Base-by-base conservation (phyloP, 345 rosid species). In the Dovyalis caffra region DNA sequence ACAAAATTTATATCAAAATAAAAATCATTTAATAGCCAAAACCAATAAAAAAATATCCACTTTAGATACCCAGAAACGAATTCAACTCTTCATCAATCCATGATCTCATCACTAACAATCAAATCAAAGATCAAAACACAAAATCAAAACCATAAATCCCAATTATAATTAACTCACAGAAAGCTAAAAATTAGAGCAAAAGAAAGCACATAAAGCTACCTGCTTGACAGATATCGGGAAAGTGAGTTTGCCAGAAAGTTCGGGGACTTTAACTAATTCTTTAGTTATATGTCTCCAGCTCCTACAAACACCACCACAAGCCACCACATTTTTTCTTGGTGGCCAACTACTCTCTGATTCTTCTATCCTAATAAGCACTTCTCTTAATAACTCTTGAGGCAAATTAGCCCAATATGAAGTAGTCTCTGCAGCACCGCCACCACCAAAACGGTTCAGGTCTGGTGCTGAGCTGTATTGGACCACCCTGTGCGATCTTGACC, bases 221-320 rank as follows among this genome's bases (percentile, higher is more conserved):
- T 81, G 83, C 60, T 81, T 81, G 28, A 81, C 66, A 8, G 83
- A 77, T 29, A 81, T 76, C 21, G 83, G 83, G 33, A 81, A 81
- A 21, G 83, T 81, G 70, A 81, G 75, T 58, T 64, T 69, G 45
- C 74, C 73, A 40, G 75, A 76, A 15, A 81, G 32, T 47, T 81
- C 83, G n/a, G 83, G 80, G 47, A 77, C 80, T 28, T 69, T 69
- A 67, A 76, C 83, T 16, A 81, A 56, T n/a, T 81, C 83, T 63
- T 73, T 73, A 40, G 62, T 69, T 45, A 81, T 77, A 37, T 32
- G 72, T 58, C 83, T 72, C 83, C 83, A 81, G 14, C 78, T 73
- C 56, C 83, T 47, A 66, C 83, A 81, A 64, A 81, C 83, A 12
- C 83, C 80, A 49, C 78, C 80, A 40, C 83, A 81, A 6, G 80